Base-by-base conservation (phyloP, 805 yeast species). In the Sungouiozyma ichnusensis region DNA sequence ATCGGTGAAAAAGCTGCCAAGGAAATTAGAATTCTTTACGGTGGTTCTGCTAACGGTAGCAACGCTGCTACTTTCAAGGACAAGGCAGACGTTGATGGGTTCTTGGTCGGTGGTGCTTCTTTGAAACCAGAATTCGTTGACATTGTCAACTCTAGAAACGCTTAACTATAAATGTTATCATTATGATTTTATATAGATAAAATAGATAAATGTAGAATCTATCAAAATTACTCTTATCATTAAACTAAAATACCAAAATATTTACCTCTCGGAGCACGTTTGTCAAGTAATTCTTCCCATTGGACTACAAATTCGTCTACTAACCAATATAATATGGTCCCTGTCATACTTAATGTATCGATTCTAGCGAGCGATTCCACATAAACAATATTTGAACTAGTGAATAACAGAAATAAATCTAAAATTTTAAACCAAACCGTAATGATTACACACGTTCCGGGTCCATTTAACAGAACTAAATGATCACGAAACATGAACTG, bases 61-160 rank as follows among this genome's bases (percentile, higher is more conserved):
- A 92, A 90, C 71, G 92, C 94, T 53, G 66, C 72, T 45, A 78
- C 90, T 52, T 88, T 92, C 79, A 85, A 80, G 73, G 92, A 79
- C 71, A 86, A 86, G 78, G 71, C 71, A 19, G 96, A 92, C 63
- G 94, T 92, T 51, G 98, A 92, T 64, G 98, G 98, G 42, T 92
- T 88, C 90, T 79, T 92, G 62, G 98, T 92, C 58, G 98, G 98
- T 63, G 98, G 98, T 73, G 98, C 98, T 63, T 85, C 94, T 37
- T 79, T 92, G 69, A 92, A 92, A 78, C 95, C 98, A 53, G 98
- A 92, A 74, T 92, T 92, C 63, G 79, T 85, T 62, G 92, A 86
- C 71, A 92, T 92, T 64, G 75, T 92, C 77, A 90, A 84, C 74
- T 84, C 94, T 42, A 82, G 95, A 81, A 70, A 72, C 64, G 85